phyloP scores from a whole-genome alignment of 2,329 filamentous ascomycete genomes.

The Didymellaceae sp. region DNA sequence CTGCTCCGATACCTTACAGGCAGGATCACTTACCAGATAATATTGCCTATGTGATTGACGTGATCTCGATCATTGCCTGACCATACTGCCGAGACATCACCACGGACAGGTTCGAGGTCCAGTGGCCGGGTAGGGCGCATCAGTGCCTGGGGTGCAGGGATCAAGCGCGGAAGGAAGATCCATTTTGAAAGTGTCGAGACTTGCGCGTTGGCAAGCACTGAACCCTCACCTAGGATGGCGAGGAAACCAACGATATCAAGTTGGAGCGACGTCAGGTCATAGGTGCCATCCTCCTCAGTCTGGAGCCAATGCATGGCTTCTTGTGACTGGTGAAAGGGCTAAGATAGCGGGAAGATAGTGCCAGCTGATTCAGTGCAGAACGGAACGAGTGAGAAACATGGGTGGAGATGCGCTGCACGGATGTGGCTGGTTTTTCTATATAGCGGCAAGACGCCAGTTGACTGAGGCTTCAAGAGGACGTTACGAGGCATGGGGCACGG shows the following conservation, averaged over 20 bases:
- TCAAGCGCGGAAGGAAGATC: constrained; percentile 57
- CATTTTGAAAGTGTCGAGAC: constrained; percentile 58
- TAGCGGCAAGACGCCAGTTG: background rate
- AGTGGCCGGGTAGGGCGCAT: constrained; percentile 54
- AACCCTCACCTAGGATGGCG: constrained; percentile 61
- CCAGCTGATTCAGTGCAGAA: constrained; percentile 16
- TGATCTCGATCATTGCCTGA: constrained; percentile 56
- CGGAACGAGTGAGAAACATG: constrained; percentile 30
- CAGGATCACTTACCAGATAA: constrained; percentile 49
- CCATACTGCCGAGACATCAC: constrained; percentile 54
- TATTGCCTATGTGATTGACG: constrained; percentile 58
- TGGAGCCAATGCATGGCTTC: constrained; percentile 47
- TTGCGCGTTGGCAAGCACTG: constrained; percentile 58
- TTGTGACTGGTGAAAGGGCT: background rate
- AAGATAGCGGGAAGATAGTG: background rate
- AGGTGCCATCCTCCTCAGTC: constrained; percentile 26
- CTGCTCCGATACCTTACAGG: background rate
- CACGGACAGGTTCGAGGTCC: constrained; percentile 50
- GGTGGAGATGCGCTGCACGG: constrained; percentile 17
- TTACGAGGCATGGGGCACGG: constrained; percentile 27
- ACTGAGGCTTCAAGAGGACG: constrained; percentile 22
- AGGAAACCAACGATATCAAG: constrained; percentile 64
- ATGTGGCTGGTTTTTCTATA: constrained; percentile 13
- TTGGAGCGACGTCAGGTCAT: constrained; percentile 50
- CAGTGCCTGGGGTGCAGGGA: constrained; percentile 59